These are phyloP conservation scores for Boletellus ananas DNA, from an alignment of 768 basidiomycete genomes.

Conservation along the genomic window DNA sequence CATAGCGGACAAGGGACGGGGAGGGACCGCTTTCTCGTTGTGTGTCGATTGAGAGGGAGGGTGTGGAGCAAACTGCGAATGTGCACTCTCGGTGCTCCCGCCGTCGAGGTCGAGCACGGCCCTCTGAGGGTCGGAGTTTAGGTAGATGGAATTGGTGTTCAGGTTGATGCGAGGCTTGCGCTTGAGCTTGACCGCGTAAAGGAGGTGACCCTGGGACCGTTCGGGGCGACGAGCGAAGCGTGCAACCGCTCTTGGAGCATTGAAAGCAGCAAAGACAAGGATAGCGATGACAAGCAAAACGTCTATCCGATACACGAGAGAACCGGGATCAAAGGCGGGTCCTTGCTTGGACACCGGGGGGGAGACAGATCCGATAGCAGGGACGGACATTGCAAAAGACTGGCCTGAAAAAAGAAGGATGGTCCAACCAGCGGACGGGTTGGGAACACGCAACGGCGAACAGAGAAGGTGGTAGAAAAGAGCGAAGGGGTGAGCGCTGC, in stretches of 20 bases:
- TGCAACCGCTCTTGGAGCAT: slow-evolving; percentile 47
- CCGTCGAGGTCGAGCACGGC: slow-evolving; percentile 16
- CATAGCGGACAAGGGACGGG: slow-evolving; percentile 7
- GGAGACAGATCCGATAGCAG: neutral
- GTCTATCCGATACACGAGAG: slow-evolving; percentile 38
- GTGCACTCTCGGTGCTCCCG: slow-evolving; percentile 8
- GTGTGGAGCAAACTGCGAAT: slow-evolving; percentile 1
- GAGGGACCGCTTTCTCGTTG: slow-evolving; percentile 15
- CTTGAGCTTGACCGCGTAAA: slow-evolving; percentile 25
- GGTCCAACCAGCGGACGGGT: slow-evolving; percentile 7
- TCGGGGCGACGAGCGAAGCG: slow-evolving; percentile 49
- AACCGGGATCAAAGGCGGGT: slow-evolving; percentile 1
- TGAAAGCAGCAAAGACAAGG: slow-evolving; percentile 37
- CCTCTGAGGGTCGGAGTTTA: slow-evolving; percentile 12
- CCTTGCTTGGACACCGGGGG: neutral
- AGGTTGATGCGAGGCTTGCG: slow-evolving; percentile 9
- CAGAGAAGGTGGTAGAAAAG: no score
- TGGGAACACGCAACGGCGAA: neutral
- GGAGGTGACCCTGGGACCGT: slow-evolving; percentile 49
- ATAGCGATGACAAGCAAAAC: slow-evolving; percentile 44
- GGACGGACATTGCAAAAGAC: slow-evolving; percentile 13
- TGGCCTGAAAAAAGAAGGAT: slow-evolving; percentile 3
- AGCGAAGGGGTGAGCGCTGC: no score
- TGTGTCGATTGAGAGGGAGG: neutral
- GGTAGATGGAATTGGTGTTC: slow-evolving; percentile 12